Base-by-base conservation (phyloP, 805 yeast genomes). In the Tetrapisispora phaffii region DNA sequence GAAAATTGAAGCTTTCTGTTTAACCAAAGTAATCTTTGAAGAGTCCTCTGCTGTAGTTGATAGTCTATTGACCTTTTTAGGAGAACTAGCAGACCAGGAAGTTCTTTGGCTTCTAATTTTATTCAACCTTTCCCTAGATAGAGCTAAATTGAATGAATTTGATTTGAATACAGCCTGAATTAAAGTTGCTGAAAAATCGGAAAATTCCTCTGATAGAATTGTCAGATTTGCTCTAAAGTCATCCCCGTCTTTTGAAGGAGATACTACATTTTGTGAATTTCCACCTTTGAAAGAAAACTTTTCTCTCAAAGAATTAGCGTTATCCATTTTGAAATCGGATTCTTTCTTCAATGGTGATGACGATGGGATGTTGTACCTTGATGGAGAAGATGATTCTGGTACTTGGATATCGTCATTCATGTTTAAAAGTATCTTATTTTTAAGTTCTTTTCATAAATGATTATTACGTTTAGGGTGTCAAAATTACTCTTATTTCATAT, bases 381-480 rank as follows among this genome's bases (percentile, higher is more conserved):
- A 47, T 15, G 61, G 53, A 10, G 75, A 77, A 1, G 79, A 74
- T 1, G 79, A 73, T 45, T 68, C 73, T 2, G 76, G 78, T 5
- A 75, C 77, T 49, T 75, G 78, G 3, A 76, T 61, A n/a, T 56
- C 60, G 41, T 58, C 54, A 23, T 46, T 24, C 48, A 33, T 44
- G 41, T 22, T 42, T 16, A 12, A 43, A 8, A 23, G 46, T 48
- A 49, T 54, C 56, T 47, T 52, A 47, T 6, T 60, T 55, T 0
- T 23, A 19, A 24, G n/a, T 17, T 7, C 7, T 24, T 24, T 24
- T 10, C 28, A 7, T 24, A 10, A 24, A 24, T n/a, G n/a, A n/a
- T n/a, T n/a, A n/a, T n/a, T n/a, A 24, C 10, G 28, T 24, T 24
- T 24, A 24, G 28, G n/a, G n/a, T n/a, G n/a, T 24, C 10, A 24